Base-by-base conservation (phyloP, 768 basidiomycete genomes). In the Rhizopogon sp. region DNA sequence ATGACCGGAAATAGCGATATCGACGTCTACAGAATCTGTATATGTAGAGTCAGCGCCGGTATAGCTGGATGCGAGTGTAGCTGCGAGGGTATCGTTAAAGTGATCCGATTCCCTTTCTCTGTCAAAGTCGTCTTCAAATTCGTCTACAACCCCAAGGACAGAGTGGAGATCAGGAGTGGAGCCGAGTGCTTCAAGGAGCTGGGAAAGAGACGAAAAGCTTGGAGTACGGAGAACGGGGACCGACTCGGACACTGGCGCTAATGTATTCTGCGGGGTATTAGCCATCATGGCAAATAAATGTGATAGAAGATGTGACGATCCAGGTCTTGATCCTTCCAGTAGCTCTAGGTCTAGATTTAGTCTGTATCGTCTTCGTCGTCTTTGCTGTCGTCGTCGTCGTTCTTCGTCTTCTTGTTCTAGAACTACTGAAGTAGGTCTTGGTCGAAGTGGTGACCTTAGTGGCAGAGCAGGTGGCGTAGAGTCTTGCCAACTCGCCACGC, bases 161-260 rank as follows among this genome's bases (percentile, higher is more conserved):
- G 58, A 51, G 31, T 43, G 28, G 10, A 13, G 61, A 46, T 65
- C 64, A 2, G 63, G 57, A 52, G 65, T 64, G 0, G 67, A 64
- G 53, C 68, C 69, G 7, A 70, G 58, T 5, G 65, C 65, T 37
- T 64, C 69, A 2, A 72, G 62, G 16, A 71, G 55, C 50, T 56
- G 64, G 39, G 70, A 61, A 37, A 72, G 60, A 25, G 70, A 70
- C 7, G 67, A 67, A 22, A 71, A 62, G 20, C 67, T 72, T 45
- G 58, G 70, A 57, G 64, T 63, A 5, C 63, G 68, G 42, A 70
- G 62, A 29, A 66, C 55, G 17, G 67, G 66, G 60, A 70, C 70
- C 16, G 51, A 44, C 46, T 53, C 33, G 33, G n/a, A 60, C 60
- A 43, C 61, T 61, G 6, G 65, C 47, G 16, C 39, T 52, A 20